A percentile compares a stretch with the other conserved stretches of the same genome.
Evolutionary conservation across 345 rosid genomes (phyloP).

Genomic region (Fremontodendron californicum): DNA sequence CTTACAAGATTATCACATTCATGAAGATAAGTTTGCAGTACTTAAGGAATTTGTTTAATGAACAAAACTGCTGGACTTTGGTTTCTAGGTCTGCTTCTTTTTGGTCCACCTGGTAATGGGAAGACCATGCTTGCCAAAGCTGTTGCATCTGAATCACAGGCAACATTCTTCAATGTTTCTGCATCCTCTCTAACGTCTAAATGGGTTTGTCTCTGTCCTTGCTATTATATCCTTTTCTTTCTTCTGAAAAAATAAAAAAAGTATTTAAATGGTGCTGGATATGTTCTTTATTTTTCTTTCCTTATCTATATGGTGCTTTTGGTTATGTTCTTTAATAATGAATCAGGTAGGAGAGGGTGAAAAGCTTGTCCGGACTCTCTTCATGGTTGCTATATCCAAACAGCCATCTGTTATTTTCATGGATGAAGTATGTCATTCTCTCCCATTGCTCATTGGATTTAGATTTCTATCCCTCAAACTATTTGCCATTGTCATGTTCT

Average conservation of each 20-base stretch:
- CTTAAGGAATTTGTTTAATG: constrained; percentile 11
- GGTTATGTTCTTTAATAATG: constrained; percentile 9
- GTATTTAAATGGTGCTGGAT: neutral
- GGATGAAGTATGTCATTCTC: constrained; percentile 65
- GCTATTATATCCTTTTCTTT: neutral
- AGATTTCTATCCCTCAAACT: neutral
- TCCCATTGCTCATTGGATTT: neutral
- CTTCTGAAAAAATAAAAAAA: neutral
- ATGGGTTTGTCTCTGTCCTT: constrained; percentile 56
- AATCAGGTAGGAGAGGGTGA: constrained; percentile 95
- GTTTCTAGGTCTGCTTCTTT: constrained; percentile 77
- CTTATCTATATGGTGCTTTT: neutral
- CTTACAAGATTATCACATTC: constrained; percentile 4
- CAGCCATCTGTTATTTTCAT: constrained; percentile 96
- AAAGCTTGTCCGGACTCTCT: constrained; percentile 88
- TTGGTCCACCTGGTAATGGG: constrained; percentile 99
- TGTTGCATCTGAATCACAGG: constrained; percentile 93
- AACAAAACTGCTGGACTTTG: constrained; percentile 10
- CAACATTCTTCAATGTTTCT: constrained; percentile 93
- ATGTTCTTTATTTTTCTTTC: constrained; percentile 9
- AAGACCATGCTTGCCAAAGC: constrained; percentile 99
- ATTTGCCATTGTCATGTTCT: neutral
- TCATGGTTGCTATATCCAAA: constrained; percentile 82
- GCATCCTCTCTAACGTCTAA: constrained; percentile 94
- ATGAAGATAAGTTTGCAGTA: neutral